Conservation (phyloP, 768 basidiomycete species). For the Lactarius trivialis region DNA sequence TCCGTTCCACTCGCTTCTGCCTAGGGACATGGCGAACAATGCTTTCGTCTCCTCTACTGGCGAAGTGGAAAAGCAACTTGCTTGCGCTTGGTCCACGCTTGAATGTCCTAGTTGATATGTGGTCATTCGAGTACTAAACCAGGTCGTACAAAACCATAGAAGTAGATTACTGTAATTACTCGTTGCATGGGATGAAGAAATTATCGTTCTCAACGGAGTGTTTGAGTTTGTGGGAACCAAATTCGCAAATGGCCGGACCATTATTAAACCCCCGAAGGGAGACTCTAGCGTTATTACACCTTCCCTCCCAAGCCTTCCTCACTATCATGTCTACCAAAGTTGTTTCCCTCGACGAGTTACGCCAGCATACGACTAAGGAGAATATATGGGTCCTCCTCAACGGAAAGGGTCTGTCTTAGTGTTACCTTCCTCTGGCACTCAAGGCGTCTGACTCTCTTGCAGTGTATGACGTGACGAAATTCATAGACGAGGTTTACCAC, state of each 20-base stretch:
- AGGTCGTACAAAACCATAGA: conserved; percentile 37
- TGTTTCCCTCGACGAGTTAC: conserved; percentile 69
- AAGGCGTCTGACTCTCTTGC: conserved; percentile 23
- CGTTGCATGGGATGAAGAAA: conserved; percentile 3
- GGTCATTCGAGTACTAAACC: conserved; percentile 79
- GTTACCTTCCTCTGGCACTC: conserved; percentile 1
- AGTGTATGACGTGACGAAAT: conserved; percentile 94
- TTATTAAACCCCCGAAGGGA: conserved; percentile 12
- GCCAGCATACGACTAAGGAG: conserved; percentile 67
- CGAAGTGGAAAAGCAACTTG: conserved; percentile 54
- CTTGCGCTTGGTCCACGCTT: conserved; percentile 66
- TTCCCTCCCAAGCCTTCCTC: conserved; percentile 20
- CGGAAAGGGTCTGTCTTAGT: conserved; percentile 58
- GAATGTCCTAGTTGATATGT: conserved; percentile 46
- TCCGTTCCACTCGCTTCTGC: conserved; percentile 53
- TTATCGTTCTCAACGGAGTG: conserved; percentile 9
- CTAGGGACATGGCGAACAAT: conserved; percentile 66
- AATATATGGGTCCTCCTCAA: conserved; percentile 77
- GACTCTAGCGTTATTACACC: conserved; percentile 12
- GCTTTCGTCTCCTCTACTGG: conserved; percentile 77
- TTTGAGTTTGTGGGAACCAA: conserved; percentile 12
- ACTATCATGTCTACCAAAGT: conserved; percentile 39
- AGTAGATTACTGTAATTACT: neutral
- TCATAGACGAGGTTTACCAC: conserved; percentile 80
- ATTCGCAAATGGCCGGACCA: conserved; percentile 16